Conservation (phyloP, 2,329 filamentous ascomycete species). For the Berkeleyomyces basicola region DNA sequence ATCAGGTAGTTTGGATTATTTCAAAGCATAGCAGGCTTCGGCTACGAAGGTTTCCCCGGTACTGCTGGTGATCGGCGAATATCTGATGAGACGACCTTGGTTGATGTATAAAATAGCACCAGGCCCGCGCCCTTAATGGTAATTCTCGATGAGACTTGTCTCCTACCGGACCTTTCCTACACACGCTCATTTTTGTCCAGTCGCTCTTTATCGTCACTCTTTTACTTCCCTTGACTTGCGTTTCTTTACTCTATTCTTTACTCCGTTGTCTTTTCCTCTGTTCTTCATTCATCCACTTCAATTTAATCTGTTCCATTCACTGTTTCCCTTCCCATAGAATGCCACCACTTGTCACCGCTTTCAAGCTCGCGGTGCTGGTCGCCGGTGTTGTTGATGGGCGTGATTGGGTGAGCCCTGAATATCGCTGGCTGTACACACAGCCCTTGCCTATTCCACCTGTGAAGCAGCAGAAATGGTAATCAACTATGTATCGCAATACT, state of each 20-base stretch:
- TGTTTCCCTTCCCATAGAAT: not conserved
- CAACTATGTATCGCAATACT: not conserved
- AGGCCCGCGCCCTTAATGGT: too few relatives aligned
- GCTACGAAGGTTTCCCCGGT: not conserved
- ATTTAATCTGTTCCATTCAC: not conserved
- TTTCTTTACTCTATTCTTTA: not conserved
- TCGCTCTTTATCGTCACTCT: not conserved
- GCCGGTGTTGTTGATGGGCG: constrained; percentile 4
- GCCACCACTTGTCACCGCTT: constrained; percentile 2
- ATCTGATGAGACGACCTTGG: not conserved
- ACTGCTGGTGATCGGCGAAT: not conserved
- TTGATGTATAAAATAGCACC: not conserved
- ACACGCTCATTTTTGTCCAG: not conserved
- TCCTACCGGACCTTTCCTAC: not conserved
- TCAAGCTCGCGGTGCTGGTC: constrained; percentile 5
- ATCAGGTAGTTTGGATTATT: not conserved
- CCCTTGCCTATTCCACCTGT: constrained; percentile 29
- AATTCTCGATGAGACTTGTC: not conserved
- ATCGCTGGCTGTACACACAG: constrained; percentile 12
- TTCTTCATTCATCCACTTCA: not conserved
- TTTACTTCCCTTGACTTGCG: not conserved
- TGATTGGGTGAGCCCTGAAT: constrained; percentile 14
- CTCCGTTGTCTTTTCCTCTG: not conserved
- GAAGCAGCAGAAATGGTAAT: constrained; percentile 25
- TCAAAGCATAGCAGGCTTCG: too few relatives aligned